Evolutionary conservation across 805 yeast species (phyloP).

Genomic region (Yarrowia sp.): DNA sequence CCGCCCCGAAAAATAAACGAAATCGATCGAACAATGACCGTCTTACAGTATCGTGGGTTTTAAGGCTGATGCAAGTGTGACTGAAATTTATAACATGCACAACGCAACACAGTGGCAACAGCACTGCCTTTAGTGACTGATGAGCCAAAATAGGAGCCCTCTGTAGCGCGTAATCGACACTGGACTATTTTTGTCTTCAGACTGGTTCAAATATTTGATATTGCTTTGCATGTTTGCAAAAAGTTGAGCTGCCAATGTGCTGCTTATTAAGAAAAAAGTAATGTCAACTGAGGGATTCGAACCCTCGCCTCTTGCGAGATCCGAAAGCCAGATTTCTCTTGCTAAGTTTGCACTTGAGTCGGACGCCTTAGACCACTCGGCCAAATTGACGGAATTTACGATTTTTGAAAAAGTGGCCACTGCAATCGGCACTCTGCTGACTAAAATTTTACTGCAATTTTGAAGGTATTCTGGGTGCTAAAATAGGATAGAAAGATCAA

Average conservation of each 20-base stretch:
- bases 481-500: not conserved
- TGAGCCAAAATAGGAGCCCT: too few relatives aligned
- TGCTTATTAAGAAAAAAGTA: slow-evolving; percentile 3
- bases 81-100: too few relatives aligned
- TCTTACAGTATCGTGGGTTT: too few relatives aligned
- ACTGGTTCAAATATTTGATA: too few relatives aligned
- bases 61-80: too few relatives aligned
- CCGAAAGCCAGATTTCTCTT: slow-evolving; percentile 37
- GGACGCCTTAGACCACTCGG: slow-evolving; percentile 43
- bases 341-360: slow-evolving; percentile 40
- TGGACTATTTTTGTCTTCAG: too few relatives aligned
- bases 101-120: too few relatives aligned
- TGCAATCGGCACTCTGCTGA: not conserved
- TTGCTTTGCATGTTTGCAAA: not conserved
- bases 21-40: too few relatives aligned
- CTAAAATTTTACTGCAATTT: not conserved
- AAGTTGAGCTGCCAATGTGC: not conserved
- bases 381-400: slow-evolving; percentile 37
- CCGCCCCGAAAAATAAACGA: not conserved
- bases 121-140: too few relatives aligned
- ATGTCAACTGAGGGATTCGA: slow-evolving; percentile 41
- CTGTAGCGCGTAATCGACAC: too few relatives aligned
- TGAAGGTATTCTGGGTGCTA: not conserved
- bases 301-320: slow-evolving; percentile 42
- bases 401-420: not conserved